Base-by-base conservation (phyloP, 2,329 filamentous ascomycete species). In the Chaetomiaceae sp. region DNA sequence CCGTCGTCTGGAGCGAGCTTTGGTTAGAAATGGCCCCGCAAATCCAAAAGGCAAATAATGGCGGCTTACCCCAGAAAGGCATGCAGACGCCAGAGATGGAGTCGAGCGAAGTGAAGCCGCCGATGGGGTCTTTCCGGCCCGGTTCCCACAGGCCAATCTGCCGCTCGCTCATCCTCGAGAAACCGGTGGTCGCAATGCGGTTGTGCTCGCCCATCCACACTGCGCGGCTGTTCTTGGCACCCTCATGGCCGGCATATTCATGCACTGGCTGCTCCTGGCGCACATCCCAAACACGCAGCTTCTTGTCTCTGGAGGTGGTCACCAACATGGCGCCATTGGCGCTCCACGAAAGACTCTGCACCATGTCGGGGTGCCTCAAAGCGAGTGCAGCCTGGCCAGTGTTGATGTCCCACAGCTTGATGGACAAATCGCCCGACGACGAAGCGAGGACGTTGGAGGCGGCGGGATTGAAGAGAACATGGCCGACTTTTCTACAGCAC, bases 141-240 rank as follows among this genome's bases (percentile, higher is more conserved):
- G 90, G 84, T 75, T 99, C 94, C 94, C 94, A 99, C 33, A 99
- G 79, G 48, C 89, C 94, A 62, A 99, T 80, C 71, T 99, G 94
- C 49, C 94, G 85, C 74, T 99, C 94, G 69, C 94, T 97, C 94
- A 97, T 97, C 69, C 86, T 88, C 46, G 91, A 96, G 79, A 99
- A 99, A 60, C 94, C 94, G 5, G 94, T 97, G 2, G 94, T 97
- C 48, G 89, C 94, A 65, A 99, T 86, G 60, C 92, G 85, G 74
- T 97, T 95, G 67, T 95, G 90, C 73, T 97, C 94, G 67, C 92
- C 94, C 80, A 99, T 81, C 94, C 94, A 99, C 13, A 96, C 91
- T 27, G 87, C 87, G 67, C 94, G 87, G 73, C 92, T 96, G 78
- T 95, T 97, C 81, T 99, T 99, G 62, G 94, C 94, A 53, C 94